phyloP scores from a whole-genome alignment of 2,329 filamentous ascomycete genomes.

The Hortaea werneckii region DNA sequence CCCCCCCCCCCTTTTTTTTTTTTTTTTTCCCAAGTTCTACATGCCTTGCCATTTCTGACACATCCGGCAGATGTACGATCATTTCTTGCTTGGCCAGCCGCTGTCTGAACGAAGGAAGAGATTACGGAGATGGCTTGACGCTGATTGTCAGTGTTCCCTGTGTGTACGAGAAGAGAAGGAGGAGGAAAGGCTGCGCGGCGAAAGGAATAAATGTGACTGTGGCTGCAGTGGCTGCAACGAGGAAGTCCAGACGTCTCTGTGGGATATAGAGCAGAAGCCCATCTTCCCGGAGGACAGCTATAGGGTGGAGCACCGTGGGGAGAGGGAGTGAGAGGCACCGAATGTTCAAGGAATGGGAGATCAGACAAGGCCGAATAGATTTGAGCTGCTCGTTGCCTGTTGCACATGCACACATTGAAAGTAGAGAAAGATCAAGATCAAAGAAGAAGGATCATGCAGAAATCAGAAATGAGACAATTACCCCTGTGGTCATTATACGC shows the following conservation, averaged over 20 bases:
- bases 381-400: too few species aligned
- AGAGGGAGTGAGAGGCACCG: too few species aligned
- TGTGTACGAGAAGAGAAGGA: conserved; percentile 17
- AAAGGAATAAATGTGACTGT: not conserved
- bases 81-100: conserved; percentile 9
- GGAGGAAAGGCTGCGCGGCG: not conserved
- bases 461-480: too few species aligned
- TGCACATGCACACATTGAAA: too few species aligned
- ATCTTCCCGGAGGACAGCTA: conserved; percentile 9
- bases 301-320: not conserved
- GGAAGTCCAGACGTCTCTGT: conserved; percentile 1
- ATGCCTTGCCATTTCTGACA: not conserved
- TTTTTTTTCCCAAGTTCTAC: not conserved
- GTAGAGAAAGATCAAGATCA: too few species aligned
- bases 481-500: too few species aligned
- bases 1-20: too few species aligned
- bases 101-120: conserved; percentile 9
- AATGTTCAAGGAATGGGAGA: too few species aligned
- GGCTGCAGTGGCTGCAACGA: not conserved
- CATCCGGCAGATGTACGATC: conserved; percentile 13
- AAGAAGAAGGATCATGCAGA: too few species aligned
- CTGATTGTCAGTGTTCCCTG: conserved; percentile 16
- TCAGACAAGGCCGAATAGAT: too few species aligned
- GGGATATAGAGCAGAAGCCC: conserved; percentile 11
- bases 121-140: conserved; percentile 18